Evolutionary conservation across 345 rosid genomes (phyloP).

Genomic region (Physaria fendleri): DNA sequence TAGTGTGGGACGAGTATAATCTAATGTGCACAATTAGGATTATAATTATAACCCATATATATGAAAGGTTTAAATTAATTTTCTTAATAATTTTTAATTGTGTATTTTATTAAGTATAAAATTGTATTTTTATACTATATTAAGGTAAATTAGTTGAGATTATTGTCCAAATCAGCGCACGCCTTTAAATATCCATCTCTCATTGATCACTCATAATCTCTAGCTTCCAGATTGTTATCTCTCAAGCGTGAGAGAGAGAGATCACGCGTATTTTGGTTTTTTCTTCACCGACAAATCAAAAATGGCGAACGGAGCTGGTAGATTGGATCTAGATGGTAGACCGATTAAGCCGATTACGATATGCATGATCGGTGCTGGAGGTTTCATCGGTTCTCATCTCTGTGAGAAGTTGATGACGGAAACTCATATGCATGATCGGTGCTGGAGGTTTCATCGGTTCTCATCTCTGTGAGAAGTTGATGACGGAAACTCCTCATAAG

Average conservation of each 20-base stretch:
- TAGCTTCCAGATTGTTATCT: slow-evolving; percentile 5
- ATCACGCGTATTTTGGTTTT: slow-evolving; percentile 15
- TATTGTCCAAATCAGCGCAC: background rate
- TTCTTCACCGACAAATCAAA: slow-evolving; percentile 8
- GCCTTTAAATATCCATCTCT: slow-evolving; percentile 25
- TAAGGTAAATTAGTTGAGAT: too few relatives aligned
- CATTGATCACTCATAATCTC: background rate
- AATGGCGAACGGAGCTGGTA: slow-evolving; percentile 37
- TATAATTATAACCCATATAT: background rate
- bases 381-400: slow-evolving; percentile 96
- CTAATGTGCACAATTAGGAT: background rate
- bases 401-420: too few relatives aligned
- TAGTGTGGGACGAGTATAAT: background rate
- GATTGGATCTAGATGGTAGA: slow-evolving; percentile 85
- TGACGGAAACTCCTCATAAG: too few relatives aligned
- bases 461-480: slow-evolving; percentile 89
- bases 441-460: slow-evolving; percentile 99
- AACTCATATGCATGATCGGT: slow-evolving; percentile 96
- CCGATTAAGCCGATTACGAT: slow-evolving; percentile 77
- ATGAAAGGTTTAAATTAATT: too few relatives aligned
- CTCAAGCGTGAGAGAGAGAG: slow-evolving; percentile 3
- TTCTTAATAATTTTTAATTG: too few relatives aligned
- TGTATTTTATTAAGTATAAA: too few relatives aligned
- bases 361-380: slow-evolving; percentile 98
- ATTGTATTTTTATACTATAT: too few relatives aligned